These are phyloP conservation scores for Pleurotus tuber-regium DNA, from an alignment of 768 basidiomycete genomes.

Conservation along the genomic window DNA sequence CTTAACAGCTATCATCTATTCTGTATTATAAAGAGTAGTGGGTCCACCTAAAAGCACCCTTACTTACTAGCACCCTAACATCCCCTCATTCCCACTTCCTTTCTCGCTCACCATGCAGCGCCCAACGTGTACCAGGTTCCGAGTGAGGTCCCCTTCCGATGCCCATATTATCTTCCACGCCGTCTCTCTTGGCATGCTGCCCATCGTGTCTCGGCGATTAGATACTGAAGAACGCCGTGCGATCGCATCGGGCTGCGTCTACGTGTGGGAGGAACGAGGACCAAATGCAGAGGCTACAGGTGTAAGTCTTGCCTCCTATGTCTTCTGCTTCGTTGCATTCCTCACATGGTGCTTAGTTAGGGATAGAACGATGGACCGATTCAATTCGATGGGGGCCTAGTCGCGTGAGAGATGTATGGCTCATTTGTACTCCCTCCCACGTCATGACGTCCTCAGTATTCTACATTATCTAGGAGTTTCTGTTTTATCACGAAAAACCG, in stretches of 20 bases:
- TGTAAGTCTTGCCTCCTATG: slow-evolving; percentile 33
- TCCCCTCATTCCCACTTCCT: slow-evolving; percentile 11
- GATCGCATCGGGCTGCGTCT: slow-evolving; percentile 71
- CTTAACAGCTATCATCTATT: slow-evolving; percentile 7
- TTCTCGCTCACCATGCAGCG: slow-evolving; percentile 45
- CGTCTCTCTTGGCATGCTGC: slow-evolving; percentile 53
- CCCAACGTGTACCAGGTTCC: slow-evolving; percentile 65
- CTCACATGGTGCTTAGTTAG: slow-evolving; percentile 41
- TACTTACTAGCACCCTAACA: slow-evolving; percentile 2
- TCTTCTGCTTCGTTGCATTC: slow-evolving; percentile 8
- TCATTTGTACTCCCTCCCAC: slow-evolving; percentile 13
- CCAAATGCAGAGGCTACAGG: slow-evolving; percentile 64
- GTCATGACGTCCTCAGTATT: slow-evolving; percentile 12
- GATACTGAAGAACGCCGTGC: slow-evolving; percentile 73
- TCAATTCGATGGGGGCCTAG: slow-evolving; percentile 79
- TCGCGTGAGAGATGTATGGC: slow-evolving; percentile 67
- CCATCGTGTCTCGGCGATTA: slow-evolving; percentile 68
- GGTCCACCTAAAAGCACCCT: slow-evolving; percentile 6
- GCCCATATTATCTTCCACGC: slow-evolving; percentile 77
- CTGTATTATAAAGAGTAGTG: background rate
- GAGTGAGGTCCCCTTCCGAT: slow-evolving; percentile 62
- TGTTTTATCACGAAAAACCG: slow-evolving; percentile 72
- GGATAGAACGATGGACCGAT: slow-evolving; percentile 83
- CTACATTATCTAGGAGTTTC: slow-evolving; percentile 54
- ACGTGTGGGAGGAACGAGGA: slow-evolving; percentile 82